Evolutionary conservation across 2,329 filamentous ascomycete species (phyloP), one percentile per base, ranked within the genome.

Genomic region (Neonectria punicea): DNA sequence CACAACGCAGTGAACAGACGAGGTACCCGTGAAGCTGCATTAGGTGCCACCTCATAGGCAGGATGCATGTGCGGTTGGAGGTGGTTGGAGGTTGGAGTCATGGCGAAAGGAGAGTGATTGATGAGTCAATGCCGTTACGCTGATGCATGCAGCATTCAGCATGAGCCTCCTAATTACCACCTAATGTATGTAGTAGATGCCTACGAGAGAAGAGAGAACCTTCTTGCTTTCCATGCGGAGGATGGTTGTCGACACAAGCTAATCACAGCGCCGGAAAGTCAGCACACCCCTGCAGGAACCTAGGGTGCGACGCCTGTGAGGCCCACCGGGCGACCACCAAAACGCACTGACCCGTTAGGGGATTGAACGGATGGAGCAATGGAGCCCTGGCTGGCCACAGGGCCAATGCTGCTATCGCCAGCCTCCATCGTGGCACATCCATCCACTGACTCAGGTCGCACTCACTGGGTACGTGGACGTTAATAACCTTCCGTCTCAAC

Each of bases 181-280:
- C 34, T 14, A 36, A 16, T 1, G 13, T 36, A n/a, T n/a, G 25
- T 25, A 25, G 22, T 25, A 25, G 18, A n/a, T 11, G 49, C 28
- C 49, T 34, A 30, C n/a, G 39, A 43, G 39, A 43, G 39, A 43
- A 43, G 39, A 43, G 39, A 43, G 39, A 43, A 43, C n/a, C 39
- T 10, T 10, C 14, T 2, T n/a, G 16, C 13, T n/a, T n/a, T 14
- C 14, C 14, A 36, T 30, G 43, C 32, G 56, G 44, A 47, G 13
- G 46, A 22, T 32, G 56, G 55, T 18, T 49, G 61, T 50, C 51
- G 61, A 50, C 44, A 56, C 56, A 47, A 64, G 44, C 61, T 59
- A 64, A 64, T 60, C 61, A 64, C 51, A 59, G 34, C 43, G 30
- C 51, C 9, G n/a, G 39, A 63, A 43, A 41, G 54, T 56, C 41